Evolutionary conservation across 148 eudicot genomes (phyloP).

Genomic region (Nepenthes gracilis): DNA sequence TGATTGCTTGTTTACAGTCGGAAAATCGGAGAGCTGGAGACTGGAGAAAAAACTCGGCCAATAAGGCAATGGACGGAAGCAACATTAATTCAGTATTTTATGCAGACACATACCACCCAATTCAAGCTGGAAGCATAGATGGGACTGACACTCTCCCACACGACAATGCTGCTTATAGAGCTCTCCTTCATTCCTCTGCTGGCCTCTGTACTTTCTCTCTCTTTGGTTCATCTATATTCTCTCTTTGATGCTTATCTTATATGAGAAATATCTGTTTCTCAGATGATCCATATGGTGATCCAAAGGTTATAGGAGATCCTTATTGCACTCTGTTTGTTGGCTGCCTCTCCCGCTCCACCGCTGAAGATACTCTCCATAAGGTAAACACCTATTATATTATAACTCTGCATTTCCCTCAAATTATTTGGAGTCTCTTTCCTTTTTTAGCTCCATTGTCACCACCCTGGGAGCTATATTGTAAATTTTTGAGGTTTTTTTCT

Average conservation of each 20-base stretch:
- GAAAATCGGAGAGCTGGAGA: neutral
- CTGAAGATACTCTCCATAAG: constrained; percentile 63
- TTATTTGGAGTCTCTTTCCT: too few relatives aligned
- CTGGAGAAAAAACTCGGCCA: neutral
- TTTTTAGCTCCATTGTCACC: too few relatives aligned
- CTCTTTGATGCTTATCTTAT: neutral
- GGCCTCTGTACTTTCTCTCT: constrained; percentile 46
- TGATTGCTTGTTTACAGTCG: neutral
- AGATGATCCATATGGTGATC: constrained; percentile 97
- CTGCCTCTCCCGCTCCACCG: constrained; percentile 62
- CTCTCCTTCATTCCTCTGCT: constrained; percentile 81
- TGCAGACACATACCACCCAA: constrained; percentile 74
- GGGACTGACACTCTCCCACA: constrained; percentile 93
- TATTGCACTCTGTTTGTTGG: constrained; percentile 79
- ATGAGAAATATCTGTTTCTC: constrained; percentile 7
- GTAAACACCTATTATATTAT: constrained; percentile 11
- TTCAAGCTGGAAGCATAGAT: constrained; percentile 94
- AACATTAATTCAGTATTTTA: constrained; percentile 65
- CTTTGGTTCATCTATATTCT: neutral
- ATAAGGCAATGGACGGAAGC: constrained; percentile 14
- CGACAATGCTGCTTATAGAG: constrained; percentile 79
- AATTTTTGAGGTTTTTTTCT: constrained; percentile 1
- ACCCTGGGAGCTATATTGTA: too few relatives aligned
- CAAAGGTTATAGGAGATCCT: constrained; percentile 72
- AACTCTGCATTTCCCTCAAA: neutral